Conservation (phyloP, 495 filamentous ascomycete species). For the Podospora pseudocomata region DNA sequence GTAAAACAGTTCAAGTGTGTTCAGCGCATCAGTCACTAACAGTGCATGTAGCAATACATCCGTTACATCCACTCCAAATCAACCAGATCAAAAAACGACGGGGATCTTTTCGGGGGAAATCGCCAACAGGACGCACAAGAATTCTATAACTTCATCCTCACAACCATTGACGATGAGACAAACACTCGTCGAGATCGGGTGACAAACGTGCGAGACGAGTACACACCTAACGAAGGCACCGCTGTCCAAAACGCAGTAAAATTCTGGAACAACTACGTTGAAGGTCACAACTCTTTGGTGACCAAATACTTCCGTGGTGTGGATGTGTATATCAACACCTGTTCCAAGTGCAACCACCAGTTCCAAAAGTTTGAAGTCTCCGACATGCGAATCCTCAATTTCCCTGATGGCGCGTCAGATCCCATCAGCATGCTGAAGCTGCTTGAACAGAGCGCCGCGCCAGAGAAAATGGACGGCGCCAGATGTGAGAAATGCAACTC, state of each 20-base stretch:
- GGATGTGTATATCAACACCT: slow-evolving; percentile 28
- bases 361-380: not conserved
- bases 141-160: slow-evolving; percentile 39
- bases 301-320: slow-evolving; percentile 40
- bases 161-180: slow-evolving; percentile 42
- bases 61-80: slow-evolving; percentile 28
- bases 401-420: not conserved
- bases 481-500: slow-evolving; percentile 29
- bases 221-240: slow-evolving; percentile 22
- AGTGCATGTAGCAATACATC: slow-evolving; percentile 37
- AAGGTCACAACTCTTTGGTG: slow-evolving; percentile 28
- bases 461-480: slow-evolving; percentile 3
- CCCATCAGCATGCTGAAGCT: not conserved
- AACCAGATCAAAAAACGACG: slow-evolving; percentile 11
- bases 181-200: slow-evolving; percentile 29
- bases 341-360: slow-evolving; percentile 18
- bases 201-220: slow-evolving; percentile 19
- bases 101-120: slow-evolving; percentile 34
- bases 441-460: not conserved
- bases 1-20: slow-evolving; percentile 60
- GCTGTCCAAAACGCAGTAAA: slow-evolving; percentile 26
- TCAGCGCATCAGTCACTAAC: slow-evolving; percentile 30
- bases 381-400: not conserved
- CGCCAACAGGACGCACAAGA: slow-evolving; percentile 46
- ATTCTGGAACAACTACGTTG: slow-evolving; percentile 30